Conservation (phyloP, 106 monocot genomes). For the Dioscorea zingiberensis region DNA sequence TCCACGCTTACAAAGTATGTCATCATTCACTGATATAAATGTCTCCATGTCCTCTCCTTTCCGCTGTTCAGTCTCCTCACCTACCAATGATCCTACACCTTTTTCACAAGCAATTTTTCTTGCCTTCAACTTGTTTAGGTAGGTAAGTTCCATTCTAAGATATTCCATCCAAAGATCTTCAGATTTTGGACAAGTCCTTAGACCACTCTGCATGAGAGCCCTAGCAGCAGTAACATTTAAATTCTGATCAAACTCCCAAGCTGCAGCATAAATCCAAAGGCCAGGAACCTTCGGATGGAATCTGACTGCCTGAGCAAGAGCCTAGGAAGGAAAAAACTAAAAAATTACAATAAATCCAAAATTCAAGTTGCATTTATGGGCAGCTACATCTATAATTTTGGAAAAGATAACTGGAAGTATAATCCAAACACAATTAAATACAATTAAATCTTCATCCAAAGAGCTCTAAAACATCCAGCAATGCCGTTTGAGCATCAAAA, state of each 20-base stretch:
- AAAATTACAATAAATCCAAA: too few species aligned
- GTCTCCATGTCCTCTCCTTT: constrained; percentile 69
- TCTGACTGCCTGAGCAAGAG: constrained; percentile 64
- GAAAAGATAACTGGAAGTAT: not conserved
- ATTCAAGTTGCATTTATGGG: not conserved
- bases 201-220: constrained; percentile 84
- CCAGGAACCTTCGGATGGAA: constrained; percentile 86
- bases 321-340: constrained; percentile 24
- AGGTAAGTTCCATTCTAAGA: constrained; percentile 95
- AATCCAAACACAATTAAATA: not conserved
- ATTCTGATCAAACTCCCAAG: constrained; percentile 94
- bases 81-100: constrained; percentile 25
- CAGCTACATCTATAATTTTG: not conserved
- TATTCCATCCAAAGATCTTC: constrained; percentile 95
- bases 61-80: constrained; percentile 29
- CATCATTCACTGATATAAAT: constrained; percentile 55
- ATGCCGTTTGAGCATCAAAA: not conserved
- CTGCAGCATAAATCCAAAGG: constrained; percentile 94
- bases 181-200: constrained; percentile 73
- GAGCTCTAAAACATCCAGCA: too few species aligned
- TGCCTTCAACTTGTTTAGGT: constrained; percentile 81
- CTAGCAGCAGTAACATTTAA: constrained; percentile 83
- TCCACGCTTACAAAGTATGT: constrained; percentile 56
- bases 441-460: too few species aligned
- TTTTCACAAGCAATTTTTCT: constrained; percentile 76